phyloP scores from a whole-genome alignment of 495 filamentous ascomycete genomes.

The Aspergillus diversus region DNA sequence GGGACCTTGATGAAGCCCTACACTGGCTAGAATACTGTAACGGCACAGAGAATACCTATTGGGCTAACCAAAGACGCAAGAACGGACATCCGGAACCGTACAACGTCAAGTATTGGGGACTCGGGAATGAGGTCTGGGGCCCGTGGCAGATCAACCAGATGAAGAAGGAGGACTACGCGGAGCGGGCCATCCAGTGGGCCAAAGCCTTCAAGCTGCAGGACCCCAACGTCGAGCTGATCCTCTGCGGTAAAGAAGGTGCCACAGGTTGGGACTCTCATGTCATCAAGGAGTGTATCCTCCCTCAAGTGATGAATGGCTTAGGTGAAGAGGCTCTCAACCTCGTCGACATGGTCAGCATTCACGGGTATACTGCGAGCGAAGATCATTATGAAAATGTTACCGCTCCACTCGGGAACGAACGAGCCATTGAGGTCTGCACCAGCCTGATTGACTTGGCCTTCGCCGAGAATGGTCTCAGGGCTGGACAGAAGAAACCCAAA shows the following conservation, averaged over 20 bases:
- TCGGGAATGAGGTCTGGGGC: slow-evolving; percentile 76
- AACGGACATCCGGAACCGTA: not conserved
- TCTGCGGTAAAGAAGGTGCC: slow-evolving; percentile 71
- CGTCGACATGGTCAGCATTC: slow-evolving; percentile 56
- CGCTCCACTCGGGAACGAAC: slow-evolving; percentile 68
- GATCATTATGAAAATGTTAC: slow-evolving; percentile 60
- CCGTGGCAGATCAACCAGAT: slow-evolving; percentile 77
- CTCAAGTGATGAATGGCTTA: too few species aligned
- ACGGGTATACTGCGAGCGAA: too few species aligned
- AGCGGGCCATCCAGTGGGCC: slow-evolving; percentile 78
- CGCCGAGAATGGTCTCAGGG: slow-evolving; percentile 64
- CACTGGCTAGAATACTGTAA: not conserved
- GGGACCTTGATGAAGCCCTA: not conserved
- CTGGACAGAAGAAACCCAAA: slow-evolving; percentile 56
- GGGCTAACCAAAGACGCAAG: not conserved
- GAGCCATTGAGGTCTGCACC: slow-evolving; percentile 70
- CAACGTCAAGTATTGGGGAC: slow-evolving; percentile 63
- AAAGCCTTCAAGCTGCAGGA: slow-evolving; percentile 78
- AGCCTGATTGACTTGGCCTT: slow-evolving; percentile 72
- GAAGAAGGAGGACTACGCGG: slow-evolving; percentile 73
- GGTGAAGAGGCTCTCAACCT: too few species aligned
- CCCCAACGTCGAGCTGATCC: slow-evolving; percentile 65
- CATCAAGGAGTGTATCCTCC: slow-evolving; percentile 51
- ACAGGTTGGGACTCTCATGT: slow-evolving; percentile 72
- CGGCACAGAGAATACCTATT: not conserved